Base-by-base conservation (phyloP, 768 basidiomycete genomes). In the Podaxis sp. region DNA sequence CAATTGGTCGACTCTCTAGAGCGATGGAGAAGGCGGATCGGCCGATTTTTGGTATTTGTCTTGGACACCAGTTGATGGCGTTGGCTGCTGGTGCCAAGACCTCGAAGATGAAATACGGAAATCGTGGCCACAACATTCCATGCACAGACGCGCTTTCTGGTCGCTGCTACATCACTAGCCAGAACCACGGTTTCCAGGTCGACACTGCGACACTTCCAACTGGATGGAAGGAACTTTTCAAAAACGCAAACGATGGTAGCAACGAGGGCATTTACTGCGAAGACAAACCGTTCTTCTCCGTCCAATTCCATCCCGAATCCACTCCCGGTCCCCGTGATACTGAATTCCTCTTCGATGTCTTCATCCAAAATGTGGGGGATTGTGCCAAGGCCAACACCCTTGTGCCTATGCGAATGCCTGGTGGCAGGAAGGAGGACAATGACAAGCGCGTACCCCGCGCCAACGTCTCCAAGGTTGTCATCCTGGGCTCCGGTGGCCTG, bases 81-180 rank as follows among this genome's bases (percentile, higher is more conserved):
- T 85, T 98, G 64, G 97, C 97, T 33, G 90, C 93, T 1, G 97
- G 97, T 38, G 96, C 95, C 4, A 85, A 82, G 65, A 99, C 97
- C 4, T 93, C 93, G 40, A 99, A 99, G 78, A 99, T 99, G 95
- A 98, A 98, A 80, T 99, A 99, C 74, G 97, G 97, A 42, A 99
- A 99, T 72, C 93, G 97, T 66, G 97, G 97, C 3, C 95, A 98
- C 74, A 99, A 99, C 76, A 94, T 99, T 72, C 97, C 97, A 2
- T 99, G 96, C 74, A 99, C 93, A 17, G 93, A 95, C 73, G 84
- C 90, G 46, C 83, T 96, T 59, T 94, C 93, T 54, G 97, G 96
- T 33, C 83, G 97, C 59, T 99, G 97, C 79, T 99, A 99, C 75
- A 99, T 99, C 79, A 99, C 97, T 42, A 95, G 92, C 70, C 97